A percentile compares a stretch with the other conserved stretches of the same genome.
These are phyloP conservation scores for Solanum rostratum DNA, from an alignment of 257 asterid genomes.

Conservation along the genomic window DNA sequence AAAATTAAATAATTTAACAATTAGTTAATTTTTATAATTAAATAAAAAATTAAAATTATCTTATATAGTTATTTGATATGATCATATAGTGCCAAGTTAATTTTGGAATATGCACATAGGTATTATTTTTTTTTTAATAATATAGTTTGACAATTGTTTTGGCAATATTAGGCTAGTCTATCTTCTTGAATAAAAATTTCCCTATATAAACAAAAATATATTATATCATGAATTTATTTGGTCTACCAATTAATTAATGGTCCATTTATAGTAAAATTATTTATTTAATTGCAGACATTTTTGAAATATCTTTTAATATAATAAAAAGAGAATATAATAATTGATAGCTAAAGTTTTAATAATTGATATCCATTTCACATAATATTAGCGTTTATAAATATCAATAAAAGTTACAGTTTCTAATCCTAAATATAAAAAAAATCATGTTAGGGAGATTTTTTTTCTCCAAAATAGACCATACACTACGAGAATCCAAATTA, in stretches of 20 bases:
- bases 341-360: too few relatives aligned
- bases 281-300: too few relatives aligned
- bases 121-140: background rate
- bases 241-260: background rate
- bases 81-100: background rate
- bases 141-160: background rate
- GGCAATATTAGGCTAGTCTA: background rate
- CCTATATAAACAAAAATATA: background rate
- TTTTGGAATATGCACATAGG: background rate
- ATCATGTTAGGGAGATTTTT: too few relatives aligned
- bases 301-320: too few relatives aligned
- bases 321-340: too few relatives aligned
- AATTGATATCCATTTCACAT: too few relatives aligned
- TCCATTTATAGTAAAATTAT: too few relatives aligned
- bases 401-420: too few relatives aligned
- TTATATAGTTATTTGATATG: background rate
- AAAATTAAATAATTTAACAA: background rate
- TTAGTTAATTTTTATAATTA: background rate
- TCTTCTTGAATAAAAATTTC: background rate
- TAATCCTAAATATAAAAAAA: too few relatives aligned
- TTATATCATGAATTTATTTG: background rate
- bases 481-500: too few relatives aligned
- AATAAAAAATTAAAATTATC: background rate
- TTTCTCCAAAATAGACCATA: too few relatives aligned
- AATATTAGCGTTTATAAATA: too few relatives aligned